A percentile compares a stretch with the other conserved stretches of the same genome.
Evolutionary conservation across 2,329 filamentous ascomycete species (phyloP).

Genomic region (Fusarium pseudocircinatum): DNA sequence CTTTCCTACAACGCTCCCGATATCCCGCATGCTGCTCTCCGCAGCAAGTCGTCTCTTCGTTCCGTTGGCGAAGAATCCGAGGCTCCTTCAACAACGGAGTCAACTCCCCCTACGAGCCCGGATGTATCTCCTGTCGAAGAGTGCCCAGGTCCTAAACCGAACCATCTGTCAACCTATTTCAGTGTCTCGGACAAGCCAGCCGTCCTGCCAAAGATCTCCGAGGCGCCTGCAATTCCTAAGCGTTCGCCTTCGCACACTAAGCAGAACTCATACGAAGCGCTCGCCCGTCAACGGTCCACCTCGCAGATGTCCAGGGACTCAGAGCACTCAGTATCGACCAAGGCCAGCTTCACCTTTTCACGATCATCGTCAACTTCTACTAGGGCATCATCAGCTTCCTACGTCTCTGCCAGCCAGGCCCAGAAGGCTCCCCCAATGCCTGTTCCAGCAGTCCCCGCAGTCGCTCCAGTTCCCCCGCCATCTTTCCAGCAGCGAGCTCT

Average conservation of each 20-base stretch:
- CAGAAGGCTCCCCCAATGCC: constrained; percentile 46
- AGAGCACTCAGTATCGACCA: constrained; percentile 62
- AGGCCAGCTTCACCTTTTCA: constrained; percentile 65
- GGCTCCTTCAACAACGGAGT: constrained; percentile 62
- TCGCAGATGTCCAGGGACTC: constrained; percentile 67
- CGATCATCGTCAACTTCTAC: constrained; percentile 67
- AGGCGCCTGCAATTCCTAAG: constrained; percentile 71
- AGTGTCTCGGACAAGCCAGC: constrained; percentile 60
- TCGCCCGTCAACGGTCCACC: constrained; percentile 73
- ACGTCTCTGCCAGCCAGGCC: constrained; percentile 44
- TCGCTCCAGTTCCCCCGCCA: constrained; percentile 44
- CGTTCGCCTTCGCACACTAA: constrained; percentile 90
- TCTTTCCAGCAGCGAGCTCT: constrained; percentile 49
- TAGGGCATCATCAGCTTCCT: constrained; percentile 59
- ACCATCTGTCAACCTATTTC: constrained; percentile 76
- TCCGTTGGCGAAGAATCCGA: constrained; percentile 74
- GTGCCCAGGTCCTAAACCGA: constrained; percentile 66
- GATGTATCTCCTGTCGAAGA: constrained; percentile 68
- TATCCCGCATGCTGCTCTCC: constrained; percentile 61
- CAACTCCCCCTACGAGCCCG: constrained; percentile 74
- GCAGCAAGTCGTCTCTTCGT: constrained; percentile 62
- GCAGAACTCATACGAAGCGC: constrained; percentile 77
- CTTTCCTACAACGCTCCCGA: constrained; percentile 94
- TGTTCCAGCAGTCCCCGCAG: constrained; percentile 43
- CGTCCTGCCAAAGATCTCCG: constrained; percentile 47